These are phyloP conservation scores for Rauvolfia tetraphylla DNA, from an alignment of 257 asterid genomes.

Conservation along the genomic window DNA sequence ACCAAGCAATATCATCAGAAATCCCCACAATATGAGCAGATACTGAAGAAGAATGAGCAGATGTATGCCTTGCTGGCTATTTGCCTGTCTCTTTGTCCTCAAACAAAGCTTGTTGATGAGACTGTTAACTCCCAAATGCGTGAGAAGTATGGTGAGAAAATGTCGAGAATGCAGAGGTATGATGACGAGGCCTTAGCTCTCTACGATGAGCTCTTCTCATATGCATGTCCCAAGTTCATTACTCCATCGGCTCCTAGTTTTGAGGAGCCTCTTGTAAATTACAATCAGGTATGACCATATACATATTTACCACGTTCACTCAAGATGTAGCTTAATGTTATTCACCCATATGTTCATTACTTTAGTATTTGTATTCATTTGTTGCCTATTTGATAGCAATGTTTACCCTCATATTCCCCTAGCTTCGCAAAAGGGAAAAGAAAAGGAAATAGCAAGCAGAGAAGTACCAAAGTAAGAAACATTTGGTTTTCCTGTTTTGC, in stretches of 20 bases:
- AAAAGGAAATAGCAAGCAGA: too few relatives aligned
- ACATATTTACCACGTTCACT: background rate
- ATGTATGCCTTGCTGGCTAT: constrained; percentile 97
- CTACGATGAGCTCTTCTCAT: constrained; percentile 95
- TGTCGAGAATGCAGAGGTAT: constrained; percentile 81
- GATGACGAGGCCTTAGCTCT: constrained; percentile 84
- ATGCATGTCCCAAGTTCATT: constrained; percentile 97
- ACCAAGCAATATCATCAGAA: constrained; percentile 93
- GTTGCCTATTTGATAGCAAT: background rate
- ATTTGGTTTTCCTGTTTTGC: too few relatives aligned
- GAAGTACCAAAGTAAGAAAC: too few relatives aligned
- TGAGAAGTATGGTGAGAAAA: constrained; percentile 91
- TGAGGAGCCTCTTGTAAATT: constrained; percentile 95
- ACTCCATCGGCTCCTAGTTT: constrained; percentile 94
- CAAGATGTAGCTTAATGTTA: background rate
- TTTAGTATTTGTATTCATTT: background rate
- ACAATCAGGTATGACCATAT: constrained; percentile 70
- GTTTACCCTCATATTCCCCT: too few relatives aligned
- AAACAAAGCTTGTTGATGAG: constrained; percentile 84
- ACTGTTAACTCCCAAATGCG: constrained; percentile 76
- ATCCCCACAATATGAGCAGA: constrained; percentile 93
- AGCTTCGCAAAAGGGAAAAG: too few relatives aligned
- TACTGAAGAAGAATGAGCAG: constrained; percentile 95
- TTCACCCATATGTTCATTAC: background rate
- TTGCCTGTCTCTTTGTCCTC: constrained; percentile 87